Percentiles rank a stretch among this genome's conserved stretches.
These are phyloP conservation scores for Trifolium fragiferum DNA, from an alignment of 306 rosid genomes.

Conservation along the genomic window DNA sequence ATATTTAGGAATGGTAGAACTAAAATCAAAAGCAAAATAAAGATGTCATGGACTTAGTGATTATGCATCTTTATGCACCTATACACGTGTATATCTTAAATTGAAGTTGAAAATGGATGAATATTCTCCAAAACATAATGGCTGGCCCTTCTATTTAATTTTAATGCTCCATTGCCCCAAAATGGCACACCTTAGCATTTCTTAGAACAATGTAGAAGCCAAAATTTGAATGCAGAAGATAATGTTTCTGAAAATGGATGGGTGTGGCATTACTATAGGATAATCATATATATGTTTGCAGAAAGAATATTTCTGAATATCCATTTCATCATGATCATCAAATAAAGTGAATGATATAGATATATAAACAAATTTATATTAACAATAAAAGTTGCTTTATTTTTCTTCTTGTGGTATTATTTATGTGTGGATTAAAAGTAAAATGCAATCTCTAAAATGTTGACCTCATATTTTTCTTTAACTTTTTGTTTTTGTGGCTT, in stretches of 20 bases:
- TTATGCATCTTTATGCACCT: slow-evolving; percentile 40
- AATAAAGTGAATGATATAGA: slow-evolving; percentile 29
- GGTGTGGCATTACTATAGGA: slow-evolving; percentile 37
- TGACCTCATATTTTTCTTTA: slow-evolving; percentile 13
- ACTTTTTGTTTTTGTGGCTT: slow-evolving; percentile 10
- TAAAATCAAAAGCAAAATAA: slow-evolving; percentile 35
- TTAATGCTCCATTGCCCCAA: slow-evolving; percentile 40
- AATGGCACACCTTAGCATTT: slow-evolving; percentile 47
- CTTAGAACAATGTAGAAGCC: slow-evolving; percentile 57
- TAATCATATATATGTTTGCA: slow-evolving; percentile 23
- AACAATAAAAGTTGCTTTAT: slow-evolving; percentile 26
- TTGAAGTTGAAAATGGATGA: slow-evolving; percentile 44
- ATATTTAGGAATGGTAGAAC: slow-evolving; percentile 2
- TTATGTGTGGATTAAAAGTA: background rate
- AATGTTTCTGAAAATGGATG: slow-evolving; percentile 44
- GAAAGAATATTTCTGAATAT: slow-evolving; percentile 31
- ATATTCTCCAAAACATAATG: slow-evolving; percentile 55
- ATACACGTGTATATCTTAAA: slow-evolving; percentile 50
- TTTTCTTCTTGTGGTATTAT: background rate
- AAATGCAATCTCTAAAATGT: background rate
- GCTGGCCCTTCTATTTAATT: slow-evolving; percentile 34
- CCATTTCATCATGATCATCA: slow-evolving; percentile 31
- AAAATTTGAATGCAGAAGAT: slow-evolving; percentile 48
- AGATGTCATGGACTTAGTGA: slow-evolving; percentile 35
- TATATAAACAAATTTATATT: background rate